These are phyloP conservation scores for Jacaranda mimosifolia DNA, from an alignment of 257 asterid species.

Conservation along the genomic window DNA sequence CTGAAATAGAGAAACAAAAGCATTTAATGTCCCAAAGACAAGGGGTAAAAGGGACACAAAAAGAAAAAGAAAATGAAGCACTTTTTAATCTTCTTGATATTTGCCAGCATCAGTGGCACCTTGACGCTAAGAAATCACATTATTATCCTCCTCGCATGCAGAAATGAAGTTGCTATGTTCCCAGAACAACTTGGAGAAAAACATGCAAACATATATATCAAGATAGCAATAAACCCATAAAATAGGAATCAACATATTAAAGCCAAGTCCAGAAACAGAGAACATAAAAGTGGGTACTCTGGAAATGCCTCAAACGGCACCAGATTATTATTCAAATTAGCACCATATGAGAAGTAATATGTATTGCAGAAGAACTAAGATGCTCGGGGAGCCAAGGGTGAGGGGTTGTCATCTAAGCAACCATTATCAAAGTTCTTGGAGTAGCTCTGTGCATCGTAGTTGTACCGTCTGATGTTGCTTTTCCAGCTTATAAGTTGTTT, in stretches of 20 bases:
- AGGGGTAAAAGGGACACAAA: too few relatives aligned
- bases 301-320: background rate
- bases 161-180: too few relatives aligned
- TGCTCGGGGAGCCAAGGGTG: constrained; percentile 56
- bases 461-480: constrained; percentile 42
- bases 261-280: background rate
- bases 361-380: background rate
- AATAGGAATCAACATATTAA: background rate
- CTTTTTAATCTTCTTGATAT: too few relatives aligned
- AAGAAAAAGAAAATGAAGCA: too few relatives aligned
- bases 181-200: too few relatives aligned
- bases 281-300: background rate
- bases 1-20: too few relatives aligned
- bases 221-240: background rate
- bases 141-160: too few relatives aligned
- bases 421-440: constrained; percentile 68
- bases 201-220: background rate
- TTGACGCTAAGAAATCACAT: too few relatives aligned
- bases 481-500: constrained; percentile 43
- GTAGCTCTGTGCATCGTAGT: constrained; percentile 63
- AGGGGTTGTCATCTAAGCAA: constrained; percentile 42
- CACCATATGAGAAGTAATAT: background rate
- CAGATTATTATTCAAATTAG: background rate
- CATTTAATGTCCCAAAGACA: too few relatives aligned
- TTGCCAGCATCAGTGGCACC: too few relatives aligned